Evolutionary conservation across 306 rosid species (phyloP), one percentile per base, ranked within the genome.

Genomic region (Rubus parviflorus): DNA sequence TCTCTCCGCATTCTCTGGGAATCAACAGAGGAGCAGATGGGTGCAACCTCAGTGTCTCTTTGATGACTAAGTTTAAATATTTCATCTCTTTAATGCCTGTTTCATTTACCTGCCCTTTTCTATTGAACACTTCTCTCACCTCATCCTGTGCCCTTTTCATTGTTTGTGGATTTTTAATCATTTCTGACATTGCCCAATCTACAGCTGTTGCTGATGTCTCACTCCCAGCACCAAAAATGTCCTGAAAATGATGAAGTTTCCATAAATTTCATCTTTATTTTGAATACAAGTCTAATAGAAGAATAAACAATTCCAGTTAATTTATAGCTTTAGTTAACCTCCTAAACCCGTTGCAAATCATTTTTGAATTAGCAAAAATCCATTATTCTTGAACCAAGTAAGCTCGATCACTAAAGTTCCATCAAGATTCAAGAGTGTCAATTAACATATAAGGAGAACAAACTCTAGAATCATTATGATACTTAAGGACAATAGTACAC

Each of bases 141-240:
- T 81, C 80, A 6, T 51, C 48, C 22, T 75, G 80, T 38, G 68
- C 75, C 20, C 30, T 61, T 75, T 76, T 52, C 81, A 81, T 70
- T 5, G 69, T 43, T 16, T 14, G 64, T 35, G 73, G 81, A 49
- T 81, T 70, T 52, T 61, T 81, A n/a, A 81, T 20, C 67, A 75
- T 13, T 45, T 75, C 81, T 15, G 80, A 52, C 77, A 81, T 81
- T 30, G 84, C 81, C 84, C 84, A 75, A 5, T 61, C 81, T 22
- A 76, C 52, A 5, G 81, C 2, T 40, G 77, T 76, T 17, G 77
- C 42, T 42, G 84, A 58, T 69, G 84, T 70, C 58, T 76, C 81
- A 22, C 61, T 69, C 61, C 84, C 84, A 25, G 77, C 84, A 3
- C 15, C 13, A 51, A 81, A 81, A 1, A 62, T 70, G 58, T 81